Evolutionary conservation across 495 filamentous ascomycete species (phyloP).

Genomic region (Talaromyces wortmannii): DNA sequence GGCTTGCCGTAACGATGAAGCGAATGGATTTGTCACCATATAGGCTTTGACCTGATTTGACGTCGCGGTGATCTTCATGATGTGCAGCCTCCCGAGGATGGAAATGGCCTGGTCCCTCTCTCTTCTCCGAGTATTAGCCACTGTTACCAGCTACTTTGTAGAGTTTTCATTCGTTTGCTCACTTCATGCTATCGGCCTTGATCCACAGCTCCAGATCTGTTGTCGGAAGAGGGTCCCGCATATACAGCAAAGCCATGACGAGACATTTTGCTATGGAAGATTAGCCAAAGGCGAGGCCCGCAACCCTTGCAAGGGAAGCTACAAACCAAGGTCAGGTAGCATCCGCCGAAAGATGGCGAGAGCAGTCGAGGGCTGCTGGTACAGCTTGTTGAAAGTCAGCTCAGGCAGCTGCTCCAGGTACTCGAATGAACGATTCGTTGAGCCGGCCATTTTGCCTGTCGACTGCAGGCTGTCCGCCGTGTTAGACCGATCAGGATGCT

Average conservation of each 20-base stretch:
- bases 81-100: conserved; percentile 76
- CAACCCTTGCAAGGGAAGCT: conserved; percentile 7
- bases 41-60: conserved; percentile 58
- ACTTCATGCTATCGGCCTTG: conserved; percentile 62
- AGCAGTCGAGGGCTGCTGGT: conserved; percentile 91
- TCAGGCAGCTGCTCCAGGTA: conserved; percentile 87
- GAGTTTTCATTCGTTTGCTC: conserved; percentile 8
- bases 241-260: conserved; percentile 90
- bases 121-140: conserved; percentile 24
- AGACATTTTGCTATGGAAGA: conserved; percentile 72
- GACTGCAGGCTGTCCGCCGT: conserved; percentile 3
- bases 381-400: conserved; percentile 80
- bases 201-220: conserved; percentile 81
- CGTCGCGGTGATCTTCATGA: conserved; percentile 55
- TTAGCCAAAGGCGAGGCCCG: conserved; percentile 12
- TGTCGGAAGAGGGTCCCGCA: conserved; percentile 66
- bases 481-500: background rate
- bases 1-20: conserved; percentile 68
- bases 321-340: conserved; percentile 80
- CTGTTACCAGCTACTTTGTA: background rate
- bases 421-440: conserved; percentile 61
- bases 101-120: conserved; percentile 76
- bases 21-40: conserved; percentile 68
- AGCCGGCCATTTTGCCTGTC: conserved; percentile 55
- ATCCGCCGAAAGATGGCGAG: conserved; percentile 96